Conservation (phyloP, 1,284 basidiomycete species). For the Ceratorhiza oryzae-sativae region DNA sequence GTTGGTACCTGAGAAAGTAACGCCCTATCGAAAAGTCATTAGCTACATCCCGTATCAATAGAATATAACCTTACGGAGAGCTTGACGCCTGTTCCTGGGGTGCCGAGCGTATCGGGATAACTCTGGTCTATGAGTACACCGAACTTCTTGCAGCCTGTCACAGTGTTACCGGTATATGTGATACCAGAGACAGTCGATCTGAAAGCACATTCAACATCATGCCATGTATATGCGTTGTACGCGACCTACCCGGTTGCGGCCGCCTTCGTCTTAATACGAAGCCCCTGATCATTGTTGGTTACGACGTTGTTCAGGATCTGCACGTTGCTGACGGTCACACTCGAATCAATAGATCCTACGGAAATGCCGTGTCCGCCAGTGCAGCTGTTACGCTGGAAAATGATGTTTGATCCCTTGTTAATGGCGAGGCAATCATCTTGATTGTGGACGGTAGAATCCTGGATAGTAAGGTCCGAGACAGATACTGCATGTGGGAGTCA, state of each 20-base stretch:
- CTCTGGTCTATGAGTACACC: slow-evolving; percentile 35
- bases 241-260: slow-evolving; percentile 35
- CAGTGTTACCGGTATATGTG: slow-evolving; percentile 32
- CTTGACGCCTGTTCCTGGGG: slow-evolving; percentile 36
- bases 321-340: slow-evolving; percentile 34
- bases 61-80: slow-evolving; percentile 16
- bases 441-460: slow-evolving; percentile 42
- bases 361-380: slow-evolving; percentile 40
- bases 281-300: slow-evolving; percentile 39
- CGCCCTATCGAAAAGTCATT: background rate
- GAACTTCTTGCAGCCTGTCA: slow-evolving; percentile 37
- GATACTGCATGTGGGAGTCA: slow-evolving; percentile 1
- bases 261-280: slow-evolving; percentile 39
- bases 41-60: too few relatives aligned
- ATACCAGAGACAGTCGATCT: slow-evolving; percentile 38
- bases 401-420: slow-evolving; percentile 43
- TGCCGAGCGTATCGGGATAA: slow-evolving; percentile 37
- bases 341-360: slow-evolving; percentile 39
- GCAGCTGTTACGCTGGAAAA: slow-evolving; percentile 9
- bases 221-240: background rate
- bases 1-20: slow-evolving; percentile 38
- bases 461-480: slow-evolving; percentile 33
- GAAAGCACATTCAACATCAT: background rate
- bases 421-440: slow-evolving; percentile 46
- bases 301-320: slow-evolving; percentile 39